These are phyloP conservation scores for Escovopsis sp. DNA, from an alignment of 2,329 filamentous ascomycete genomes.

Conservation along the genomic window DNA sequence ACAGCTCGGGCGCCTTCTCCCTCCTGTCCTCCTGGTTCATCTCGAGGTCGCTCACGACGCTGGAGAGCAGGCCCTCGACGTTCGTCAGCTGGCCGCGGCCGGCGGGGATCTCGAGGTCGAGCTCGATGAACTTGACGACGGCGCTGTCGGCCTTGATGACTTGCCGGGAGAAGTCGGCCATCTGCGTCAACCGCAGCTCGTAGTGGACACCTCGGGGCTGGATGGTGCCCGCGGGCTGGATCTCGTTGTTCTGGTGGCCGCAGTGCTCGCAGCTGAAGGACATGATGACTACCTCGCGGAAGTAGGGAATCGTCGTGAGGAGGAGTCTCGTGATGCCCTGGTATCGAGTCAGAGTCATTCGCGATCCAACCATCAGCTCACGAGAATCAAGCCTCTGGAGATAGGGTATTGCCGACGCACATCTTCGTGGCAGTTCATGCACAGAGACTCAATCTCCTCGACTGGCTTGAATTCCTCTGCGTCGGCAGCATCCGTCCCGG, in stretches of 20 bases:
- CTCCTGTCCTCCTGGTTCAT: conserved; percentile 72
- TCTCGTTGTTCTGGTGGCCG: conserved; percentile 77
- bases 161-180: conserved; percentile 66
- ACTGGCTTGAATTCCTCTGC: conserved; percentile 36
- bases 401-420: too few species aligned
- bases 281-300: conserved; percentile 94
- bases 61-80: conserved; percentile 71
- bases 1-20: conserved; percentile 60
- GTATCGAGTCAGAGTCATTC: background rate
- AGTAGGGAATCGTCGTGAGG: conserved; percentile 87
- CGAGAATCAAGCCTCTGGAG: too few species aligned
- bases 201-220: conserved; percentile 80
- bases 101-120: conserved; percentile 84
- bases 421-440: conserved; percentile 76
- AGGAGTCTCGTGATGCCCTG: conserved; percentile 80
- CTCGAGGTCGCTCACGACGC: conserved; percentile 66
- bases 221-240: conserved; percentile 82
- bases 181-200: conserved; percentile 59
- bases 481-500: conserved; percentile 19
- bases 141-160: conserved; percentile 88
- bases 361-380: background rate
- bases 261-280: conserved; percentile 91
- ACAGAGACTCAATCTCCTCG: conserved; percentile 61
- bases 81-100: conserved; percentile 88
- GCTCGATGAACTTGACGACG: conserved; percentile 71